phyloP scores from a whole-genome alignment of 2,329 filamentous ascomycete species.

The Botrytis pseudocinerea region DNA sequence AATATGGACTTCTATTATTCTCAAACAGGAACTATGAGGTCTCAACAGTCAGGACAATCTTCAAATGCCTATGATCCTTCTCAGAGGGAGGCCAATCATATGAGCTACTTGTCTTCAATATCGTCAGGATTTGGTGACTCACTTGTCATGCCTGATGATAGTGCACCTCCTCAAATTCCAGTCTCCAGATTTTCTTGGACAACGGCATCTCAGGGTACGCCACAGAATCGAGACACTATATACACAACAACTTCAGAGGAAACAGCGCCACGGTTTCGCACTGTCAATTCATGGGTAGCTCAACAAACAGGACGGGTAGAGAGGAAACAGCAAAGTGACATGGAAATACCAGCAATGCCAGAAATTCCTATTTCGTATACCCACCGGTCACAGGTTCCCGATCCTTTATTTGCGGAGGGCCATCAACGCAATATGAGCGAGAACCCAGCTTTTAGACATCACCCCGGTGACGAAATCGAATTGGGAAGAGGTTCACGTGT shows the following conservation, averaged over 20 bases:
- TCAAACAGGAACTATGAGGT: slow-evolving; percentile 18
- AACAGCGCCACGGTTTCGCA: slow-evolving; percentile 54
- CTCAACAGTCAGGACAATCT: slow-evolving; percentile 27
- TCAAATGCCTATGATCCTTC: slow-evolving; percentile 33
- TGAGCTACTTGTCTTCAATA: slow-evolving; percentile 55
- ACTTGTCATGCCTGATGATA: slow-evolving; percentile 46
- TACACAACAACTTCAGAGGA: slow-evolving; percentile 40
- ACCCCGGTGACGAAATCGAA: slow-evolving; percentile 40
- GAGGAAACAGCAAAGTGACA: slow-evolving; percentile 46
- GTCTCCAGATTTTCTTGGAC: slow-evolving; percentile 39
- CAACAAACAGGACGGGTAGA: slow-evolving; percentile 60
- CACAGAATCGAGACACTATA: slow-evolving; percentile 38
- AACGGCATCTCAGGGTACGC: slow-evolving; percentile 25
- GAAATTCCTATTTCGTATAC: slow-evolving; percentile 29
- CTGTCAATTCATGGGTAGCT: slow-evolving; percentile 63
- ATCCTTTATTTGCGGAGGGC: slow-evolving; percentile 25
- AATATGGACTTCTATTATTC: slow-evolving; percentile 16
- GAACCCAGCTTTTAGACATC: slow-evolving; percentile 37
- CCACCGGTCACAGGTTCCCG: slow-evolving; percentile 11
- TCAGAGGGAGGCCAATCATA: slow-evolving; percentile 32
- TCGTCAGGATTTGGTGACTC: slow-evolving; percentile 66
- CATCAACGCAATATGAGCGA: slow-evolving; percentile 38
- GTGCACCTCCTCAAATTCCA: slow-evolving; percentile 23
- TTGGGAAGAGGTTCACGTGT: slow-evolving; percentile 36
- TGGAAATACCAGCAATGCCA: slow-evolving; percentile 39